A percentile compares a stretch with the other conserved stretches of the same genome.
Conservation (phyloP, 371 early-diverging fungal genomes). For the Mortierella sp. region DNA sequence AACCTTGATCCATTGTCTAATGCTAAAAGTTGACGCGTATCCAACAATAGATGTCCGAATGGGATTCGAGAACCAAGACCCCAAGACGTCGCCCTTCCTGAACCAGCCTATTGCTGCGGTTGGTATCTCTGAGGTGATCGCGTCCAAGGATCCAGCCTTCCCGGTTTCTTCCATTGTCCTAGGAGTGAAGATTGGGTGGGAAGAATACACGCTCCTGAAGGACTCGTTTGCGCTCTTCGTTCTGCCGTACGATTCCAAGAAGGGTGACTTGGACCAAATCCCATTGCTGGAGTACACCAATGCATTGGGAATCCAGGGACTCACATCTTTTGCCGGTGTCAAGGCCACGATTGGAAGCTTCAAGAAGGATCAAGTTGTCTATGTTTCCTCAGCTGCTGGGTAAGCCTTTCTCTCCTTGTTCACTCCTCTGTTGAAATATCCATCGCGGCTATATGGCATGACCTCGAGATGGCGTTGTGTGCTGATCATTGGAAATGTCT, state of each 20-base stretch:
- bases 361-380: constrained; percentile 31
- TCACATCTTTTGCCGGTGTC: constrained; percentile 33
- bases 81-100: neutral
- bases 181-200: constrained; percentile 61
- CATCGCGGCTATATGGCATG: no score
- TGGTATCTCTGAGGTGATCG: constrained; percentile 67
- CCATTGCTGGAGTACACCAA: constrained; percentile 61
- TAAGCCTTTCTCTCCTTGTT: neutral
- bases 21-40: no score
- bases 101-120: constrained; percentile 63
- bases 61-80: neutral
- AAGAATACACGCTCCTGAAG: constrained; percentile 55
- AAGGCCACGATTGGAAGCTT: constrained; percentile 43
- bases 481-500: no score
- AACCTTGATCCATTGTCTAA: neutral
- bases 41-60: neutral
- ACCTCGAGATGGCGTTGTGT: no score
- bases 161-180: constrained; percentile 70
- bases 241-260: no score
- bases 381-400: constrained; percentile 34
- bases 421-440: no score
- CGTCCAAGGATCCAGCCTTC: constrained; percentile 61
- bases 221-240: constrained; percentile 4
- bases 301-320: constrained; percentile 62
- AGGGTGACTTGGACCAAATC: constrained; percentile 22